Evolutionary conservation across 1,139 yeast genomes (phyloP).

Genomic region (Debaryomycetaceae sp.): DNA sequence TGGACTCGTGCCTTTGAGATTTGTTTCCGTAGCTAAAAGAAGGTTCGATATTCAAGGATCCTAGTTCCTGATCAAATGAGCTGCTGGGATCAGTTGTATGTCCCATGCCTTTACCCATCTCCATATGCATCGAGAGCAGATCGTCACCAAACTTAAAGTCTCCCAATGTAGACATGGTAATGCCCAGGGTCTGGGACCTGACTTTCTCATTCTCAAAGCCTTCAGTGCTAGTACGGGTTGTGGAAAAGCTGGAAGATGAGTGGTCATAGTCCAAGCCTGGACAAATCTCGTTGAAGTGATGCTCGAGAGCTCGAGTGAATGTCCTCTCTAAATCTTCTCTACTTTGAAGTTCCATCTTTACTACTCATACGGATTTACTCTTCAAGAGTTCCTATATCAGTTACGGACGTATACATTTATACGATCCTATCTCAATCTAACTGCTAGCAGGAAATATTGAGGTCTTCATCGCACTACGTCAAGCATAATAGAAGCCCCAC

Average conservation of each 20-base stretch:
- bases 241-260: background rate
- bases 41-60: background rate
- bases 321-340: background rate
- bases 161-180: background rate
- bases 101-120: background rate
- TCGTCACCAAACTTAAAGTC: background rate
- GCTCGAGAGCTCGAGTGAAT: background rate
- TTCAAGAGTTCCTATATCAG: too few species aligned
- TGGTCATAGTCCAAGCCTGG: background rate
- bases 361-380: too few species aligned
- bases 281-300: background rate
- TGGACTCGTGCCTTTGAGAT: background rate
- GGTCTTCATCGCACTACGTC: background rate
- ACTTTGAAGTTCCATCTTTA: background rate
- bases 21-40: background rate
- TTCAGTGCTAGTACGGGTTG: background rate
- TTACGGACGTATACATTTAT: background rate
- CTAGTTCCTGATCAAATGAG: background rate
- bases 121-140: background rate
- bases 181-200: background rate
- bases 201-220: background rate
- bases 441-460: background rate
- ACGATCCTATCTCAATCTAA: background rate
- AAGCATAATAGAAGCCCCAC: background rate
- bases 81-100: background rate